Base-by-base conservation (phyloP, 305 asterid species). In the Fraxinus baroniana region DNA sequence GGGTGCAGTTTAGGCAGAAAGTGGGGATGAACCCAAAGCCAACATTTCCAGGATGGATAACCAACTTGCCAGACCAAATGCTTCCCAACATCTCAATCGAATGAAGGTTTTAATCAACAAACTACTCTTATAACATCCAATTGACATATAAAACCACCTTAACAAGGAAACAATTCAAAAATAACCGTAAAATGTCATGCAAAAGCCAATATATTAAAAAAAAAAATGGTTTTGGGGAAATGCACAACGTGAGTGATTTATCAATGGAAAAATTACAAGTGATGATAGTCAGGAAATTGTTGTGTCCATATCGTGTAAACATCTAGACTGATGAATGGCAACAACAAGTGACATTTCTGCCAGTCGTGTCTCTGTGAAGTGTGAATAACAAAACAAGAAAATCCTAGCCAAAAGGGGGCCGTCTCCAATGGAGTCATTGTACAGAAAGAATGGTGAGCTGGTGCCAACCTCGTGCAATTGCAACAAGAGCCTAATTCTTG, bases 401-500 rank as follows among this genome's bases (percentile, higher is more conserved):
- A 60, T 60, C 33, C 71, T 22, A 20, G 30, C 71, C 17, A 62
- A 8, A 20, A 62, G 33, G 2, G 32, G 6, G 0, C 28, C 1
- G 17, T 20, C 70, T 60, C 62, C 62, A 49, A 49, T 49, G 62
- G 62, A 4, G 7, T n/a, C 66, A 6, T 3, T 18, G 10, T 55
- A 18, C 66, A 55, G 44, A 37, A 37, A 57, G 68, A 57, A 57
- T 57, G 68, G 68, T 18, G 12, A 57, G 28, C 68, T 18, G 12
- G 68, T 57, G 68, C 72, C 33, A 62, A 62, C 72, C 33, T 22
- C 33, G 0, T 62, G 72, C 72, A 62, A 62, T 9, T 62, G 52
- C n/a, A 18, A 44, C 60, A 15, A 84, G 35, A 55, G 85, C 80
- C 80, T 82, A 82, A 24, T 71, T 46, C 41, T 68, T 81, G 52